Evolutionary conservation across 176 grass and related monocot species (phyloP).

Genomic region (Phyllostachys edulis): DNA sequence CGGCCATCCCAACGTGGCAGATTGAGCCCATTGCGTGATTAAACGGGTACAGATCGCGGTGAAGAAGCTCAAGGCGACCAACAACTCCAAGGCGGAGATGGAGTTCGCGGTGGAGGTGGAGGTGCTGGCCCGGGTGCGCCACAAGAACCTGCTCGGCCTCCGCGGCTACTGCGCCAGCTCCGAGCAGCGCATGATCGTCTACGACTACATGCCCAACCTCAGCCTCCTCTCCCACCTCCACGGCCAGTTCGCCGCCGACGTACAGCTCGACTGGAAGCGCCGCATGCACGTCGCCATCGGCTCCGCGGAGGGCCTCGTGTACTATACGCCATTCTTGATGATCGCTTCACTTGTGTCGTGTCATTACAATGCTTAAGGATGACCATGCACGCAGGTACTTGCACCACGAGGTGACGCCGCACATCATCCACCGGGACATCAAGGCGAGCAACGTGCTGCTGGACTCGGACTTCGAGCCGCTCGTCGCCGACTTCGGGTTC

Average conservation of each 20-base stretch:
- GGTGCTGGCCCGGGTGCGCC: conserved; percentile 60
- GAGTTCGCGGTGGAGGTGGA: conserved; percentile 80
- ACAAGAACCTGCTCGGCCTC: conserved; percentile 63
- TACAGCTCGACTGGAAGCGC: conserved; percentile 42
- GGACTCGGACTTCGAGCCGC: conserved; percentile 49
- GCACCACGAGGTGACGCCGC: conserved; percentile 59
- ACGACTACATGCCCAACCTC: conserved; percentile 84
- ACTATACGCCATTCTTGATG: background rate
- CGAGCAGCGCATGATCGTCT: conserved; percentile 69
- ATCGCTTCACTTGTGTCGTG: too few relatives aligned
- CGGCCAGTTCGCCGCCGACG: conserved; percentile 51
- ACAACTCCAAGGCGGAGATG: conserved; percentile 82
- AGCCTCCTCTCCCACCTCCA: conserved; percentile 68
- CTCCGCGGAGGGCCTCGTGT: conserved; percentile 56
- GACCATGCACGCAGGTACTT: conserved; percentile 23
- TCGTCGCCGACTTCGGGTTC: conserved; percentile 73
- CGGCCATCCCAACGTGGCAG: too few relatives aligned
- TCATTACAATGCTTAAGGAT: background rate
- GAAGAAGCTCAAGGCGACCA: conserved; percentile 65
- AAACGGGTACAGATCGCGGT: conserved; percentile 42
- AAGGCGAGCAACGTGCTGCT: conserved; percentile 67
- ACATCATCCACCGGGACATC: conserved; percentile 80
- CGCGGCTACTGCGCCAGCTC: conserved; percentile 54
- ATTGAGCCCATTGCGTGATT: too few relatives aligned
- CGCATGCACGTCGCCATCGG: conserved; percentile 42